phyloP scores from a whole-genome alignment of 306 rosid genomes.

The Oxytropis ochrocephala region DNA sequence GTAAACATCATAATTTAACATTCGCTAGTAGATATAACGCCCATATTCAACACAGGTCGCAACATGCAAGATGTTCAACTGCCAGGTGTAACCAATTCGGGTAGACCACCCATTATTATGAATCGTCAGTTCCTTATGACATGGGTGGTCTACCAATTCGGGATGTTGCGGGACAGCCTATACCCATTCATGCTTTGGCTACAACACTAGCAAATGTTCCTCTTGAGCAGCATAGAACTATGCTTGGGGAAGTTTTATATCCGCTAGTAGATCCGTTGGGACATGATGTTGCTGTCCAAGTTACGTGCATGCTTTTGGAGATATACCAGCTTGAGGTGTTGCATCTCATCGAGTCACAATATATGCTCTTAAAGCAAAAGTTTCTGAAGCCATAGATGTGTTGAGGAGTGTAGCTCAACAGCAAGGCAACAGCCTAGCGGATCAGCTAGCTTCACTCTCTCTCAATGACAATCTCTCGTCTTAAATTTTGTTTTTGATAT shows the following conservation, averaged over 20 bases:
- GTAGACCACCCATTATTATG: no score
- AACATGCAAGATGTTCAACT: slow-evolving; percentile 47
- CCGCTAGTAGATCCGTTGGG: no score
- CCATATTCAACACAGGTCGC: no score
- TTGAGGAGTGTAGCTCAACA: slow-evolving; percentile 64
- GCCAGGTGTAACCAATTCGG: slow-evolving; percentile 44
- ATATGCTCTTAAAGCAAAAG: slow-evolving; percentile 63
- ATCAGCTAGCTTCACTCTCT: slow-evolving; percentile 51
- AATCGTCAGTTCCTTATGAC: slow-evolving; percentile 52
- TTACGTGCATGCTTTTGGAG: no score
- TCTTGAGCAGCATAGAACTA: slow-evolving; percentile 64
- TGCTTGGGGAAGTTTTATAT: slow-evolving; percentile 73
- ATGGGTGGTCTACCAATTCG: slow-evolving; percentile 59
- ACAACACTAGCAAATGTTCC: slow-evolving; percentile 63
- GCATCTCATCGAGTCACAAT: slow-evolving; percentile 70
- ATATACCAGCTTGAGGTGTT: no score
- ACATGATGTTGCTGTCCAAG: no score
- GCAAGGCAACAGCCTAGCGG: slow-evolving; percentile 38
- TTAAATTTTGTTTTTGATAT: neutral
- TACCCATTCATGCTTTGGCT: slow-evolving; percentile 61
- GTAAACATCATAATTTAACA: no score
- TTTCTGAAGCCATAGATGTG: slow-evolving; percentile 66
- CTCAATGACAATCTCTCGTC: slow-evolving; percentile 47
- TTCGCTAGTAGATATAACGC: no score
- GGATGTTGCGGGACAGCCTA: slow-evolving; percentile 39